A percentile compares a stretch with the other conserved stretches of the same genome.
Conservation (phyloP, 495 filamentous ascomycete genomes). For the Xylaria intraflava region DNA sequence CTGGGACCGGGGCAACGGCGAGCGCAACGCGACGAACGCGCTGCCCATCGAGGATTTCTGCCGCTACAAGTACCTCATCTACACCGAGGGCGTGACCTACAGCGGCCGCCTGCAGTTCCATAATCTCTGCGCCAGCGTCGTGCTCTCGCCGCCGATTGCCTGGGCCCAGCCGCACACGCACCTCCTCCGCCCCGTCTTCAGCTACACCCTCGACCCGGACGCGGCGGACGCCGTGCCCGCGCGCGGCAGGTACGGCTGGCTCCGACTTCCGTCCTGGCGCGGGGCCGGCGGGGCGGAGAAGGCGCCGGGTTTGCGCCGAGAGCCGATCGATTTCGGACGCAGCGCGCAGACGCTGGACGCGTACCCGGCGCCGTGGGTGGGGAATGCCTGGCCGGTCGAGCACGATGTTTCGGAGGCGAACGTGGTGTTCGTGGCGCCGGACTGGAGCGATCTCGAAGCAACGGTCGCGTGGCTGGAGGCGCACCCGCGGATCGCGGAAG, state of each 20-base stretch:
- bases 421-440: conserved; percentile 45
- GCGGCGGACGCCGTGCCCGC: not conserved
- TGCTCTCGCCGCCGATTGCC: conserved; percentile 41
- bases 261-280: too few relatives aligned
- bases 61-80: conserved; percentile 46
- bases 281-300: not conserved
- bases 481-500: conserved; percentile 37
- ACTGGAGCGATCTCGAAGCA: conserved; percentile 46
- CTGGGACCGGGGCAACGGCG: conserved; percentile 18
- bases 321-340: not conserved
- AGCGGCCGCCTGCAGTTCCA: conserved; percentile 50
- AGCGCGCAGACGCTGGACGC: not conserved
- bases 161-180: conserved; percentile 49
- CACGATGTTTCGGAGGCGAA: conserved; percentile 40
- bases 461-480: conserved; percentile 38
- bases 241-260: too few relatives aligned
- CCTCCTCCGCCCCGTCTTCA: conserved; percentile 37
- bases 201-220: conserved; percentile 20
- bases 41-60: conserved; percentile 45
- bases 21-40: conserved; percentile 32
- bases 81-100: conserved; percentile 58
- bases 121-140: conserved; percentile 43
- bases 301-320: not conserved
- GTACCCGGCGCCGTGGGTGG: conserved; percentile 23
- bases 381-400: conserved; percentile 30